These are phyloP conservation scores for Neonectria punicea DNA, from an alignment of 2,329 filamentous ascomycete genomes.

Conservation along the genomic window DNA sequence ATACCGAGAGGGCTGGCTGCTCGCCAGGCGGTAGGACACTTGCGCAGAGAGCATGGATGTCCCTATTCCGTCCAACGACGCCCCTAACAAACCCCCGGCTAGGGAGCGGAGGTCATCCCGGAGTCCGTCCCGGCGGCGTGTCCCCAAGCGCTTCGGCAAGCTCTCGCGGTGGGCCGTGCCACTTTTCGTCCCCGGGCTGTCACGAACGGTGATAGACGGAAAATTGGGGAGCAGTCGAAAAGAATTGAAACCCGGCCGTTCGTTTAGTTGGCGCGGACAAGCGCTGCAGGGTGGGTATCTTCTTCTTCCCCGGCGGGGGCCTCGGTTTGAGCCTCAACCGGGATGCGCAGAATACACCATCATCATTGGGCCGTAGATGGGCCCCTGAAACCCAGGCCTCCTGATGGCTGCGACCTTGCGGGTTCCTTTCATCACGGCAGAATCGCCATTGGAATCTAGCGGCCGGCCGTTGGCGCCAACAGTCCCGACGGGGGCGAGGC, in stretches of 20 bases:
- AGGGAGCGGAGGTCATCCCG: not conserved
- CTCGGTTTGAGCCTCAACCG: constrained; percentile 38
- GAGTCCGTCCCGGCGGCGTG: not conserved
- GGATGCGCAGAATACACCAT: not conserved
- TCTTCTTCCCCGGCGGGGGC: constrained; percentile 6
- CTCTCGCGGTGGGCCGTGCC: not conserved
- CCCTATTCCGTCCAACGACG: not conserved
- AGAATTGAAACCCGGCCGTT: constrained; percentile 18
- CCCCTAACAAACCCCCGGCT: not conserved
- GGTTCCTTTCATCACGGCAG: constrained; percentile 36
- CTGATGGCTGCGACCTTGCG: constrained; percentile 14
- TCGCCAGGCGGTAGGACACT: no score
- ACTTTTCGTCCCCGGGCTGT: constrained; percentile 2
- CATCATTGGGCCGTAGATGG: constrained; percentile 28
- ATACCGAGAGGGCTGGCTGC: not conserved
- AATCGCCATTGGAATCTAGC: constrained; percentile 29
- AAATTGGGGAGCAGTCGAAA: constrained; percentile 12
- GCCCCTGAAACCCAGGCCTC: constrained; percentile 31
- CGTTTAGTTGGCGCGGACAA: not conserved
- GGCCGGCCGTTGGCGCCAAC: constrained; percentile 12
- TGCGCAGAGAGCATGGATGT: not conserved
- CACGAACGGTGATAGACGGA: constrained; percentile 22
- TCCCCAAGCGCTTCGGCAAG: not conserved
- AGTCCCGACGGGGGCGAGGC: not conserved
- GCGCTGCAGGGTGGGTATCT: not conserved